phyloP scores from a whole-genome alignment of 192 early-diverging fungal species.

The Coemansia sp. region DNA sequence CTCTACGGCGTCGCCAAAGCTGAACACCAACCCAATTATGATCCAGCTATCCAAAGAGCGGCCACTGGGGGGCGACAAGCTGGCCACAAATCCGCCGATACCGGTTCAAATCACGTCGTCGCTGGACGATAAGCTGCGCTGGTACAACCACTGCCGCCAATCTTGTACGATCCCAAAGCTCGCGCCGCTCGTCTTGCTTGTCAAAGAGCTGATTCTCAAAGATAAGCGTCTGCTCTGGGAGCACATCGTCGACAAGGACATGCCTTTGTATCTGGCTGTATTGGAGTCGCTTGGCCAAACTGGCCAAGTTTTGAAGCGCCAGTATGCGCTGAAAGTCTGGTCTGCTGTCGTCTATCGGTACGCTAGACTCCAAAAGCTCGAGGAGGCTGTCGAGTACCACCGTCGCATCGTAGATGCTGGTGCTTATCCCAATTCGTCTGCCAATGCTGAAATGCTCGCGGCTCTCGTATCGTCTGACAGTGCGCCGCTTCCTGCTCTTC shows the following conservation, averaged over 20 bases:
- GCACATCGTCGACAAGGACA: slow-evolving; percentile 29
- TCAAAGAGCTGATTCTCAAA: slow-evolving; percentile 18
- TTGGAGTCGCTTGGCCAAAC: neutral
- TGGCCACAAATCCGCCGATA: neutral
- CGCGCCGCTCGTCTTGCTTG: slow-evolving; percentile 7
- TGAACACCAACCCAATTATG: slow-evolving; percentile 5
- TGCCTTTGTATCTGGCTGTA: slow-evolving; percentile 28
- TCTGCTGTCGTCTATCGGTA: slow-evolving; percentile 23
- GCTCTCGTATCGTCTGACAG: slow-evolving; percentile 2
- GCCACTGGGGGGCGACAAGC: slow-evolving; percentile 4
- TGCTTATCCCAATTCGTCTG: slow-evolving; percentile 25
- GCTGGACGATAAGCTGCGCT: slow-evolving; percentile 18
- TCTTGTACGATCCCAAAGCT: slow-evolving; percentile 17
- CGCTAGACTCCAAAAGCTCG: slow-evolving; percentile 24
- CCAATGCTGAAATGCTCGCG: slow-evolving; percentile 22
- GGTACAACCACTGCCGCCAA: slow-evolving; percentile 24
- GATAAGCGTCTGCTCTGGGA: slow-evolving; percentile 26
- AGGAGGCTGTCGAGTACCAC: slow-evolving; percentile 36
- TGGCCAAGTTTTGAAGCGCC: neutral
- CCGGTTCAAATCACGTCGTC: slow-evolving; percentile 2
- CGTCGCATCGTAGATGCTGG: slow-evolving; percentile 28
- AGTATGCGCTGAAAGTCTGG: slow-evolving; percentile 29
- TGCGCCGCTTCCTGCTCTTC: slow-evolving; percentile 27
- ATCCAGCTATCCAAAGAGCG: slow-evolving; percentile 1
- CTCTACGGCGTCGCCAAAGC: neutral